phyloP scores from a whole-genome alignment of 805 yeast species.

The Hanseniaspora vineae region DNA sequence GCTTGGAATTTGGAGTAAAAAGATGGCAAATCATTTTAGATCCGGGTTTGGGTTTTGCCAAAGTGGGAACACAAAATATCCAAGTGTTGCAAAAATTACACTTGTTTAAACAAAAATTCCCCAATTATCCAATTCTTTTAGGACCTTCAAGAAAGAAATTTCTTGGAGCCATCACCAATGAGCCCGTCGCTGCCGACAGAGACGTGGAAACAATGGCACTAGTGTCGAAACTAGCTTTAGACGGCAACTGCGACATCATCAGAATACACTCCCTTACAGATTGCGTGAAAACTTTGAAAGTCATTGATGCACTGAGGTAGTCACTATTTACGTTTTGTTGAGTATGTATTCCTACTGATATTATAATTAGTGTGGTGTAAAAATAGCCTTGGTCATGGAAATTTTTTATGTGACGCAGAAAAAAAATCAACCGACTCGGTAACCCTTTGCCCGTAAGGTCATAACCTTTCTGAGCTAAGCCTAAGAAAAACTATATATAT shows the following conservation, averaged over 20 bases:
- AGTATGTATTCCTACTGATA: too few species aligned
- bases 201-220: slow-evolving; percentile 67
- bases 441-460: too few species aligned
- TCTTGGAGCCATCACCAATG: slow-evolving; percentile 61
- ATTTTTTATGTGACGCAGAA: too few species aligned
- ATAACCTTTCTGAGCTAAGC: too few species aligned
- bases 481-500: too few species aligned
- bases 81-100: slow-evolving; percentile 41
- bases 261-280: slow-evolving; percentile 77
- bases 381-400: too few species aligned
- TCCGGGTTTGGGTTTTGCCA: slow-evolving; percentile 98
- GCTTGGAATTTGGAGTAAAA: slow-evolving; percentile 48
- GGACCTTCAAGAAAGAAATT: slow-evolving; percentile 89
- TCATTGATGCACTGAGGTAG: slow-evolving; percentile 48
- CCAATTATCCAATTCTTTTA: slow-evolving; percentile 42
- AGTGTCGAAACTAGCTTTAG: slow-evolving; percentile 51
- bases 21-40: slow-evolving; percentile 90
- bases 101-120: slow-evolving; percentile 27
- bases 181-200: slow-evolving; percentile 44
- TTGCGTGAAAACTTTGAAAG: slow-evolving; percentile 36
- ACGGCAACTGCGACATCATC: slow-evolving; percentile 42
- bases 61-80: slow-evolving; percentile 57
- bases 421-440: too few species aligned
- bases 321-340: neutral
- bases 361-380: too few species aligned